Evolutionary conservation across 1,139 yeast species (phyloP).

Genomic region (Sugiyamaella paludigena): DNA sequence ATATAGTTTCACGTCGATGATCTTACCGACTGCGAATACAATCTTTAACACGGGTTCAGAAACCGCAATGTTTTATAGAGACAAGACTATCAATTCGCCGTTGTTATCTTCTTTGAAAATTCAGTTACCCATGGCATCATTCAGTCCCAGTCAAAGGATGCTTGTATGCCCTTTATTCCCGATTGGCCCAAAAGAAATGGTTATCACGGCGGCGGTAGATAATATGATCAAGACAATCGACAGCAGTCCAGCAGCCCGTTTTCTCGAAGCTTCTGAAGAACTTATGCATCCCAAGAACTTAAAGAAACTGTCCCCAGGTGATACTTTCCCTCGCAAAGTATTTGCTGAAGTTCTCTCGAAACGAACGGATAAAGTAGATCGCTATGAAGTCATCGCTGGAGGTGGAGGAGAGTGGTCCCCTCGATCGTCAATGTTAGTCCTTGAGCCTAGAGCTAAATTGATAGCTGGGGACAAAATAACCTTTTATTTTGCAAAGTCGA

Average conservation of each 20-base stretch:
- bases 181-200: conserved; percentile 30
- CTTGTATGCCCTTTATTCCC: conserved; percentile 26
- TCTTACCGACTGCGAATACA: conserved; percentile 37
- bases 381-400: conserved; percentile 52
- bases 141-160: conserved; percentile 8
- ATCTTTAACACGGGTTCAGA: conserved; percentile 34
- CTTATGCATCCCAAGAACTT: conserved; percentile 45
- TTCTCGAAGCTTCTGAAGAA: conserved; percentile 45
- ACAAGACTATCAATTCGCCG: not conserved
- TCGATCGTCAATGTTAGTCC: conserved; percentile 55
- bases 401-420: conserved; percentile 70
- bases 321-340: conserved; percentile 36
- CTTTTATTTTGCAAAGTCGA: conserved; percentile 42
- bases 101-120: conserved; percentile 10
- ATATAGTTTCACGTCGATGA: conserved; percentile 1
- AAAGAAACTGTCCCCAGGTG: conserved; percentile 12
- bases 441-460: conserved; percentile 54
- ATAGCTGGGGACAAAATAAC: conserved; percentile 47
- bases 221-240: conserved; percentile 53
- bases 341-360: conserved; percentile 30
- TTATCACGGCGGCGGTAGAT: conserved; percentile 47
- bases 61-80: conserved; percentile 26
- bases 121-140: conserved; percentile 20
- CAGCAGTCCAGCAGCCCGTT: conserved; percentile 50
- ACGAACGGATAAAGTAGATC: conserved; percentile 13